Evolutionary conservation across 2,329 filamentous ascomycete species (phyloP).

Genomic region (Penicillium carneum): DNA sequence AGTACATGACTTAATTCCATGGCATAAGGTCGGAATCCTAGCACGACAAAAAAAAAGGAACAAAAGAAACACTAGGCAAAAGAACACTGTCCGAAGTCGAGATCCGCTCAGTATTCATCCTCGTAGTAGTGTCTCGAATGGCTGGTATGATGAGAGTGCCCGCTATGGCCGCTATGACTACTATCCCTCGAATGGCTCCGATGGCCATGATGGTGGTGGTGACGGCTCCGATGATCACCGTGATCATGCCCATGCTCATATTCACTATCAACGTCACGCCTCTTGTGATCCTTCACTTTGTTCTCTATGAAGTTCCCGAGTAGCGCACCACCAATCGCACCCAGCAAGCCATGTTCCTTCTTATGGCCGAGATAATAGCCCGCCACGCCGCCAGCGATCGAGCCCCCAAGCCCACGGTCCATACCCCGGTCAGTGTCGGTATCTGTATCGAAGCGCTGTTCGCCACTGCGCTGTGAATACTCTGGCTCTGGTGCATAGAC

Average conservation of each 20-base stretch:
- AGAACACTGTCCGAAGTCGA: not conserved
- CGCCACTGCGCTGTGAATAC: slow-evolving; percentile 12
- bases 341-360: slow-evolving; percentile 64
- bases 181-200: slow-evolving; percentile 25
- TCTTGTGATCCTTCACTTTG: slow-evolving; percentile 58
- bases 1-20: not conserved
- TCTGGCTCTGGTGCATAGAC: slow-evolving; percentile 29
- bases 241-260: slow-evolving; percentile 23
- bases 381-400: slow-evolving; percentile 63
- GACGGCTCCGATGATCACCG: slow-evolving; percentile 18
- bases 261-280: slow-evolving; percentile 31
- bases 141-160: slow-evolving; percentile 22
- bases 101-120: slow-evolving; percentile 18
- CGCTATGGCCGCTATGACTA: slow-evolving; percentile 5
- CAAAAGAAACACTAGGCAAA: not conserved
- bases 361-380: slow-evolving; percentile 65
- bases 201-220: slow-evolving; percentile 31
- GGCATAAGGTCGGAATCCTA: not conserved
- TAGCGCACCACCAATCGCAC: slow-evolving; percentile 65
- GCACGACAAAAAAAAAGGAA: not conserved
- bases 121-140: slow-evolving; percentile 24
- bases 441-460: slow-evolving; percentile 22
- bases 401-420: slow-evolving; percentile 65
- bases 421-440: slow-evolving; percentile 41
- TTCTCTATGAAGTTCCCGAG: slow-evolving; percentile 64